Base-by-base conservation (phyloP, 805 yeast species). In the Lachancea cidri region DNA sequence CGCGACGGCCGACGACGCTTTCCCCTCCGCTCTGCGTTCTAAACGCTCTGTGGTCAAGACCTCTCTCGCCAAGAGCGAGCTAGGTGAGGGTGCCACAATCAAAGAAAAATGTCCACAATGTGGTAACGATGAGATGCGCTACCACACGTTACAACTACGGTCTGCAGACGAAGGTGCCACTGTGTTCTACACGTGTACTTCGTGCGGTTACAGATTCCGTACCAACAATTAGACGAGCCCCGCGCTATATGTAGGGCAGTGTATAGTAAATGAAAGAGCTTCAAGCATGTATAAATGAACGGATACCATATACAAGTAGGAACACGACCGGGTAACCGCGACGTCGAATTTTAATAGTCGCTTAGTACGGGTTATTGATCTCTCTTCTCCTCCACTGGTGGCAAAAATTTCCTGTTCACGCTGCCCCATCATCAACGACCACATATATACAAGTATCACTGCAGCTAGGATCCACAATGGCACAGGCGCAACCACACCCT, bases 111-210 rank as follows among this genome's bases (percentile, higher is more conserved):
- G 99, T 73, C 98, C 98, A n/a, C 80, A 89, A 65, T 93, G 98
- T 77, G 96, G 95, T 37, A 77, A 89, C 66, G 97, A 93, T 59
- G 97, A 93, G 66, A 94, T 94, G 98, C 89, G 82, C 62, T 93
- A 91, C 63, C 98, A 93, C 60, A 93, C 98, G 4, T 71, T 93
- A 52, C 99, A 93, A 67, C 74, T 93, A 54, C 81, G 99, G 68
- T 85, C 96, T 41, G 99, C 98, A 1, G 99, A 93, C 74, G 99
- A 93, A 74, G 99, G 98, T 74, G 95, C 98, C 20, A 93, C 99
- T 7, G 98, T 93, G 27, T 93, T 93, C 62, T 94, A 93, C 68
- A 91, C 98, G 1, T 93, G 98, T 71, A 83, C 95, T 1, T 69
- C 76, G 32, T 93, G 99, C 74, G 88, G 89, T 33, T 87, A 91